phyloP scores from a whole-genome alignment of 2,329 filamentous ascomycete genomes.

The Fusarium lyarnte region DNA sequence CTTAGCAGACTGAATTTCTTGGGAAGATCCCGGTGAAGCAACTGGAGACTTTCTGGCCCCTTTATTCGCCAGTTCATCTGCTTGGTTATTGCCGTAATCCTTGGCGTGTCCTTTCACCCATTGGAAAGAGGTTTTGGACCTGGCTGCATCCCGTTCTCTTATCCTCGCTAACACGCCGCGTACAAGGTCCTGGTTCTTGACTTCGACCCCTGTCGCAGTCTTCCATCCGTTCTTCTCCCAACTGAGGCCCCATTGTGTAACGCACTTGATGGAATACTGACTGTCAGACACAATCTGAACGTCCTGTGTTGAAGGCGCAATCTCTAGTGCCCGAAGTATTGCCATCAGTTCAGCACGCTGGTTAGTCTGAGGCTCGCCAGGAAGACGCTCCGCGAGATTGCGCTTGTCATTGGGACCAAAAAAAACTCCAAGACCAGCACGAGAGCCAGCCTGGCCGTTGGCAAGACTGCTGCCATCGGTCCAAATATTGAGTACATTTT shows the following conservation, averaged over 20 bases:
- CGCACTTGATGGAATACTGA: constrained; percentile 89
- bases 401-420: constrained; percentile 67
- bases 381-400: constrained; percentile 79
- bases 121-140: constrained; percentile 74
- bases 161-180: constrained; percentile 76
- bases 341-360: constrained; percentile 95
- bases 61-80: constrained; percentile 78
- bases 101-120: constrained; percentile 91
- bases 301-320: constrained; percentile 72
- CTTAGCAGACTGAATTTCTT: neutral
- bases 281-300: constrained; percentile 89
- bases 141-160: constrained; percentile 69
- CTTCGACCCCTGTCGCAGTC: constrained; percentile 73
- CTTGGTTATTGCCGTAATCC: constrained; percentile 79
- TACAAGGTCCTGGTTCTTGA: constrained; percentile 89
- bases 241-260: constrained; percentile 81
- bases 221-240: constrained; percentile 84
- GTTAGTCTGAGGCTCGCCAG: constrained; percentile 84
- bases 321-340: constrained; percentile 83
- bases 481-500: constrained; percentile 56
- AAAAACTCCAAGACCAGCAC: constrained; percentile 71
- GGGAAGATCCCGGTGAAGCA: neutral
- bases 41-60: constrained; percentile 47
- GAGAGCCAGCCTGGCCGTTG: constrained; percentile 66
- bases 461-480: constrained; percentile 70